Evolutionary conservation across 2,329 filamentous ascomycete genomes (phyloP), one percentile per base, ranked within the genome.

Genomic region (Cladophialophora chaetospira): DNA sequence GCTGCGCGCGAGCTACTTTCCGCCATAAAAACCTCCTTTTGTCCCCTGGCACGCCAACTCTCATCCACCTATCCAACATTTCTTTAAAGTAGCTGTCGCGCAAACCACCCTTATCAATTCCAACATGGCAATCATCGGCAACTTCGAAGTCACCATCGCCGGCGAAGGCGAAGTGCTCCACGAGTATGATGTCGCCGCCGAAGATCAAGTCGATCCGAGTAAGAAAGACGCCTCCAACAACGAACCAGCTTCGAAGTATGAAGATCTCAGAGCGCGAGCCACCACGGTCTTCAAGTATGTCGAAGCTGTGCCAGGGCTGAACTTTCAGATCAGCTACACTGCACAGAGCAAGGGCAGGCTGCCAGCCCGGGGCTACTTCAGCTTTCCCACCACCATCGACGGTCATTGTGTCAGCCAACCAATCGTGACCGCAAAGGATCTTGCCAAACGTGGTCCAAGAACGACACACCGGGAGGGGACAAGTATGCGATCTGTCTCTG

Each of bases 71-170:
- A 3, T 2, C 8, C 13, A 15, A 21, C 36, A 8, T 40, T 40
- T 11, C 9, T 5, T 40, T 10, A 8, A 4, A 11, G 17, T 11
- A 40, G n/a, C n/a, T n/a, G n/a, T n/a, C n/a, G n/a, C n/a, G n/a
- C n/a, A n/a, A n/a, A n/a, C n/a, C n/a, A n/a, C n/a, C n/a, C n/a
- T n/a, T n/a, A n/a, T n/a, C n/a, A n/a, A n/a, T n/a, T n/a, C n/a
- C 28, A 44, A 23, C n/a, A 55, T 55, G 52, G 52, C 44, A 3
- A 42, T 49, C 44, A 43, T 49, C 21, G 33, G 21, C n/a, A 48
- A 48, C 6, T 13, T 49, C 11, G 52, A 55, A 15, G 44, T 55
- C 4, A 55, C 35, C 15, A 33, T 55, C 31, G 26, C 36, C 15
- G 44, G 33, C 36, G 44, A 10, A 3, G 52, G 52, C 33, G 21